phyloP scores from a whole-genome alignment of 345 rosid genomes.

The Adansonia digitata region DNA sequence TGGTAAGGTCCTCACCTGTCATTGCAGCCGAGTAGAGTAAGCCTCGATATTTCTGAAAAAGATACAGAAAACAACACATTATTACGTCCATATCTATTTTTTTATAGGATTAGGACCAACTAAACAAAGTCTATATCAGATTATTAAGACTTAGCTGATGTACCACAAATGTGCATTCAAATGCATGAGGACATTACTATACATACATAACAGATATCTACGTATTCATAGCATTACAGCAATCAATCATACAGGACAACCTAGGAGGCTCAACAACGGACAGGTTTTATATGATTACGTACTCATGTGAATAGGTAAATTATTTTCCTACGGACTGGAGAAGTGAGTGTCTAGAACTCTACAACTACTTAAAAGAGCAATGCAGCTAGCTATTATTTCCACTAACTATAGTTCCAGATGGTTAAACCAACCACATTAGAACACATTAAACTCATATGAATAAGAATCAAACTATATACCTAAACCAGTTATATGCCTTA shows the following conservation, averaged over 20 bases:
- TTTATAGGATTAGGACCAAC: background rate
- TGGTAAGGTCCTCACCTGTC: conserved; percentile 40
- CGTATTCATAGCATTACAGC: background rate
- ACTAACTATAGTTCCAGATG: background rate
- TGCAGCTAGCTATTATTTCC: too few relatives aligned
- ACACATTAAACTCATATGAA: background rate
- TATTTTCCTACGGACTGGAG: too few relatives aligned
- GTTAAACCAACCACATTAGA: background rate
- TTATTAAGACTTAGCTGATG: background rate
- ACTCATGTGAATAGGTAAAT: too few relatives aligned
- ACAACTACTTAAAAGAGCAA: too few relatives aligned
- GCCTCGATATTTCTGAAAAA: conserved; percentile 55
- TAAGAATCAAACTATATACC: conserved; percentile 1
- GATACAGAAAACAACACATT: conserved; percentile 7
- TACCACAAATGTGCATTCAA: background rate
- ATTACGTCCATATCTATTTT: background rate
- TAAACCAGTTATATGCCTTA: background rate
- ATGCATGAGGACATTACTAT: background rate
- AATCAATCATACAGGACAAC: background rate
- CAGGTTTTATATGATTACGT: background rate
- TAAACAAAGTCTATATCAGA: background rate
- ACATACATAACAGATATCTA: background rate
- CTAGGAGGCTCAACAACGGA: background rate
- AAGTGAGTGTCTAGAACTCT: too few relatives aligned
- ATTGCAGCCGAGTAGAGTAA: conserved; percentile 57